A percentile compares a stretch with the other conserved stretches of the same genome.
phyloP scores from a whole-genome alignment of 371 early-diverging fungal species.

The Capillidium heterosporum region DNA sequence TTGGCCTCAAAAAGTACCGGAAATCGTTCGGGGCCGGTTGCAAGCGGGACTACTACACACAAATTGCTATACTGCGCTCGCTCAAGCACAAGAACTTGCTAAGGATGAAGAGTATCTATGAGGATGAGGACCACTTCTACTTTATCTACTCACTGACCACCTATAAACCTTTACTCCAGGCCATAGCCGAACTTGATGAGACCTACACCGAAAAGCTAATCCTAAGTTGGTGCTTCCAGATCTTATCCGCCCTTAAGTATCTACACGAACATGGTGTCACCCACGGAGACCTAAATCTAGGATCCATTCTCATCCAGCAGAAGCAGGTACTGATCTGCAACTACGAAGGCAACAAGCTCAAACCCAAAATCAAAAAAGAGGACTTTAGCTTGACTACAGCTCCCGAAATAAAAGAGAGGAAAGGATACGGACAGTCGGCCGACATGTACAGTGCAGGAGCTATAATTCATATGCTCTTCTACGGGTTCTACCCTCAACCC shows the following conservation, averaged over 20 bases:
- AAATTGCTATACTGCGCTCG: neutral
- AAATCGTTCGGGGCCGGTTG: no score
- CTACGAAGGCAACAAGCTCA: constrained; percentile 1
- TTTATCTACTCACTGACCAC: neutral
- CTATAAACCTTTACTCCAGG: neutral
- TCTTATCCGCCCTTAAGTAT: neutral
- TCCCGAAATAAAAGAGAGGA: neutral
- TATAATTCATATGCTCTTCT: neutral
- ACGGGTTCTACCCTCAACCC: neutral
- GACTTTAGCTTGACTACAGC: neutral
- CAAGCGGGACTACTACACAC: neutral
- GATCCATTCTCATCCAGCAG: neutral
- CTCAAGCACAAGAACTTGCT: neutral
- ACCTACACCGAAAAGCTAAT: neutral
- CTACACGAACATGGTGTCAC: neutral
- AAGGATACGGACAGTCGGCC: neutral
- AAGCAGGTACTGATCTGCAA: neutral
- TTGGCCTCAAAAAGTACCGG: no score
- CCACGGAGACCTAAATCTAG: neutral
- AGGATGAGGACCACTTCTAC: neutral
- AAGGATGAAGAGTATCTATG: neutral
- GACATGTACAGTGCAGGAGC: neutral
- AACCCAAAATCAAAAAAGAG: neutral
- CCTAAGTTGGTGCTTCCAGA: neutral
- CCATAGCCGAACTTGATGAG: neutral